Evolutionary conservation across 441 rosid genomes (phyloP).

Genomic region (Gossypium gossypioides): DNA sequence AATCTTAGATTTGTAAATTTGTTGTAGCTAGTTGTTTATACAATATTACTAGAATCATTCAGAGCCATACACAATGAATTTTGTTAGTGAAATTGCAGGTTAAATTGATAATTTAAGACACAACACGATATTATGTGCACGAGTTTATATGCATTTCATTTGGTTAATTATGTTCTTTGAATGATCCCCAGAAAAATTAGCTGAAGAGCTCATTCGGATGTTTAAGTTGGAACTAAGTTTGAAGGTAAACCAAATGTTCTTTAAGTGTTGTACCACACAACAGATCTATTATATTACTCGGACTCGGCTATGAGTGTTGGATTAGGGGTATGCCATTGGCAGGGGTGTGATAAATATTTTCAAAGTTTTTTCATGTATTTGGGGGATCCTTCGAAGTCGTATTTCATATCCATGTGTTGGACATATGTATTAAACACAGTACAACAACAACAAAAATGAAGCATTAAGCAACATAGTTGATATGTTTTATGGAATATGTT

Average conservation of each 20-base stretch:
- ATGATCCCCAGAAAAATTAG: conserved; percentile 49
- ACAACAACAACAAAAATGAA: background rate
- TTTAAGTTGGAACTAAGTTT: conserved; percentile 51
- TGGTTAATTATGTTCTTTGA: conserved; percentile 6
- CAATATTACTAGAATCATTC: background rate
- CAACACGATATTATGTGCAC: background rate
- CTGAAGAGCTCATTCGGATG: conserved; percentile 69
- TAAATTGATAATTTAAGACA: background rate
- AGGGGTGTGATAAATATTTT: background rate
- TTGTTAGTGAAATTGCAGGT: background rate
- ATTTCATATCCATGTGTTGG: background rate
- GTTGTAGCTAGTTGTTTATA: background rate
- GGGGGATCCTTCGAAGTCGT: background rate
- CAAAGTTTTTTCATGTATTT: background rate
- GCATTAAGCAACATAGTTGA: background rate
- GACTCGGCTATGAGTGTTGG: background rate
- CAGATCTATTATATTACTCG: background rate
- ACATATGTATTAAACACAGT: background rate
- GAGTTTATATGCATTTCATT: background rate
- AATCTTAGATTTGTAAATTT: background rate
- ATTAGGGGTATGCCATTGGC: background rate
- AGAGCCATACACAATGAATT: background rate
- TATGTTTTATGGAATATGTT: background rate
- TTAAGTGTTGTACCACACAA: background rate
- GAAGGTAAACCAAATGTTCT: conserved; percentile 37